Evolutionary conservation across 2,329 filamentous ascomycete genomes (phyloP).

Genomic region (Phaeosphaeriaceae sp.): DNA sequence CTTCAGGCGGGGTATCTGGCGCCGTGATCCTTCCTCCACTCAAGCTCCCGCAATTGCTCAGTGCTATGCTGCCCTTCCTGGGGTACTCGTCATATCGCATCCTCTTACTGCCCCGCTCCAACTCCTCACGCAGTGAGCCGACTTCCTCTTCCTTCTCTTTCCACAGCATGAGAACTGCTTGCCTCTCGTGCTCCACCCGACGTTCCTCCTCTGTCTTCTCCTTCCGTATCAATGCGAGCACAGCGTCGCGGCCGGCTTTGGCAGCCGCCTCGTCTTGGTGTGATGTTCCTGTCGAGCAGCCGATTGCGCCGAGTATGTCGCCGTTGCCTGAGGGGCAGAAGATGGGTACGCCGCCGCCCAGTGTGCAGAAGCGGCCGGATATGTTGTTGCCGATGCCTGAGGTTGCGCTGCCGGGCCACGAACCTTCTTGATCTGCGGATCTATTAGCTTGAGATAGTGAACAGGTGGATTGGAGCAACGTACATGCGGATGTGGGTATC

Average conservation of each 20-base stretch:
- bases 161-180: conserved; percentile 29
- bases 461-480: neutral
- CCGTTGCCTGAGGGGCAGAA: conserved; percentile 55
- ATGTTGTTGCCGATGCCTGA: conserved; percentile 59
- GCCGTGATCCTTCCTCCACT: conserved; percentile 16
- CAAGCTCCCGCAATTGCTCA: conserved; percentile 19
- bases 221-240: conserved; percentile 40
- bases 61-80: conserved; percentile 15
- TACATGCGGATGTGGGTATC: conserved; percentile 56
- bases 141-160: conserved; percentile 33
- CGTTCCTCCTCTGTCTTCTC: conserved; percentile 26
- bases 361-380: conserved; percentile 59
- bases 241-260: conserved; percentile 58
- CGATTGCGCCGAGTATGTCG: conserved; percentile 60
- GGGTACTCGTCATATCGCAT: conserved; percentile 21
- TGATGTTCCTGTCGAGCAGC: conserved; percentile 62
- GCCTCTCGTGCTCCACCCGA: conserved; percentile 26
- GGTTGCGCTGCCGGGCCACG: conserved; percentile 58
- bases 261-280: conserved; percentile 62
- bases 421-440: conserved; percentile 53
- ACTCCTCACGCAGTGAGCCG: conserved; percentile 22
- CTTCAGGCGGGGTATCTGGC: conserved; percentile 33
- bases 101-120: conserved; percentile 30
- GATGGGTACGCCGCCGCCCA: conserved; percentile 62
- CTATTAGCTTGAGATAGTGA: neutral